Evolutionary conservation across 495 filamentous ascomycete genomes (phyloP).

Genomic region (Parmelia sp.): DNA sequence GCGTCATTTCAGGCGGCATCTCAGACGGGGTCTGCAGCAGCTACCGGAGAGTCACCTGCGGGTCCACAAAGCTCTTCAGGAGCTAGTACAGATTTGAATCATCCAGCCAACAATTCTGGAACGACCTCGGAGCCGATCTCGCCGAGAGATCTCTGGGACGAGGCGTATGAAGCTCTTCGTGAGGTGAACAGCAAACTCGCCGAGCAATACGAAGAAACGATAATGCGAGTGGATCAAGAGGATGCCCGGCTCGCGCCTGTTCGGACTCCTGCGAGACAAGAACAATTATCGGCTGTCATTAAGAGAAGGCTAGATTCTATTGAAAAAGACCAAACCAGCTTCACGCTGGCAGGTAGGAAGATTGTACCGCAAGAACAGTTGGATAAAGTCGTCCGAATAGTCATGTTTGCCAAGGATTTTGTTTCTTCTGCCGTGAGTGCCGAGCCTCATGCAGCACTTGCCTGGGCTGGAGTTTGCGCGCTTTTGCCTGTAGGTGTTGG

Average conservation of each 20-base stretch:
- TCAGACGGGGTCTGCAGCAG: neutral
- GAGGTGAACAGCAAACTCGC: neutral
- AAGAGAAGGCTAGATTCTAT: neutral
- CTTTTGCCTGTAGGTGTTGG: constrained; percentile 13
- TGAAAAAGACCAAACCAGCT: neutral
- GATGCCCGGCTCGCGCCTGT: neutral
- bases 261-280: neutral
- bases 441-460: constrained; percentile 20
- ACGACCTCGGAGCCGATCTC: neutral
- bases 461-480: constrained; percentile 18
- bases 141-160: neutral
- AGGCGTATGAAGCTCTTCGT: neutral
- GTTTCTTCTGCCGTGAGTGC: constrained; percentile 14
- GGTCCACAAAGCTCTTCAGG: neutral
- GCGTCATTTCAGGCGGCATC: neutral
- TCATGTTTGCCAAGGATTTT: constrained; percentile 19
- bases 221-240: neutral
- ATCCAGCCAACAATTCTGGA: neutral
- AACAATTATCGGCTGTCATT: neutral
- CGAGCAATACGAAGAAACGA: neutral
- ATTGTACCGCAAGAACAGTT: constrained; percentile 13
- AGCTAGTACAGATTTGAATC: neutral
- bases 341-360: neutral
- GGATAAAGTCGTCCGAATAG: constrained; percentile 13
- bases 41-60: neutral